Conservation (phyloP, 768 basidiomycete species). For the Mycena rosella region DNA sequence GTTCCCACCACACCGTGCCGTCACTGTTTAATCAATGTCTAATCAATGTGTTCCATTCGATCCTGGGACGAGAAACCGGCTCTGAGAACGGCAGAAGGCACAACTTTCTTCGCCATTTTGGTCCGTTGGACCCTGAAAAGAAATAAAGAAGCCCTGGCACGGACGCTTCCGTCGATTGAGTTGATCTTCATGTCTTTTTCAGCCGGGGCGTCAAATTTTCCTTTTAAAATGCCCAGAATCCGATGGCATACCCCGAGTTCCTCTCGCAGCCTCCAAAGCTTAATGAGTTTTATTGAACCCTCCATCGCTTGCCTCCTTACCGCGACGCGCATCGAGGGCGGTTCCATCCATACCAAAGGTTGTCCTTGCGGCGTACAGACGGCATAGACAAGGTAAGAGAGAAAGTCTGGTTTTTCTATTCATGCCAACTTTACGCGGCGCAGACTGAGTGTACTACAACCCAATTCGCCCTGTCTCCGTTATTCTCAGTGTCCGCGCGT, state of each 20-base stretch:
- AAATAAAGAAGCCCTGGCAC: slow-evolving; percentile 4
- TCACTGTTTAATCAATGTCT: too few species aligned
- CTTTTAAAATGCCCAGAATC: background rate
- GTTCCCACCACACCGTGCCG: background rate
- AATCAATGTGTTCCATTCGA: slow-evolving; percentile 6
- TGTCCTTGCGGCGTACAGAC: background rate
- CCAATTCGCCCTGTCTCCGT: background rate
- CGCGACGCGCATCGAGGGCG: background rate
- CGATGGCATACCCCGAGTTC: background rate
- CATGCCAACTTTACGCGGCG: background rate
- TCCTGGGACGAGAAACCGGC: background rate
- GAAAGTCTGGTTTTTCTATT: background rate
- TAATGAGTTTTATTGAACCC: background rate
- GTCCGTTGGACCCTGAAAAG: background rate
- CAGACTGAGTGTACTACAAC: background rate
- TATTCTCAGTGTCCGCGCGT: slow-evolving; percentile 1
- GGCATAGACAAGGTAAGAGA: background rate
- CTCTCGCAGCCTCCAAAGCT: background rate
- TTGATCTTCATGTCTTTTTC: background rate
- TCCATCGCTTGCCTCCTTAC: background rate
- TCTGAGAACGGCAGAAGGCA: background rate
- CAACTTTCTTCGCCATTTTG: background rate
- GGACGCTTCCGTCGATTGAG: background rate
- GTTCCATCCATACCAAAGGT: background rate
- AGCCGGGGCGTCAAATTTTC: background rate